Conservation (phyloP, 1,139 yeast species). For the Yamadazyma spencermartinsiae region DNA sequence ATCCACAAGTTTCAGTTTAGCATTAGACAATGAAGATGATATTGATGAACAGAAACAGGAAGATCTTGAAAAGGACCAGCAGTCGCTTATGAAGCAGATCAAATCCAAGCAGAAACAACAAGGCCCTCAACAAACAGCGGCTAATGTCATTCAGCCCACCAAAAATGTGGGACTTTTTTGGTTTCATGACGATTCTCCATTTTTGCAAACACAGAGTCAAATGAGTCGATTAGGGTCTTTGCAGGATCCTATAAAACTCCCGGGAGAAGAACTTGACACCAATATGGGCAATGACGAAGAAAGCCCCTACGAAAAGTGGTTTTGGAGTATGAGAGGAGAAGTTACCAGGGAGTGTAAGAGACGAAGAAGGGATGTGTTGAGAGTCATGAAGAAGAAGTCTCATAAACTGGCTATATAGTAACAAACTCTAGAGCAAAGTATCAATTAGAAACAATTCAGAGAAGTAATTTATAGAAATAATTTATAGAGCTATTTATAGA, state of each 20-base stretch:
- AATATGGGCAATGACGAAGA: constrained; percentile 38
- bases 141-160: constrained; percentile 11
- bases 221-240: constrained; percentile 54
- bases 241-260: constrained; percentile 29
- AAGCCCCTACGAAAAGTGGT: constrained; percentile 68
- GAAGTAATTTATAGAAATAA: too few relatives aligned
- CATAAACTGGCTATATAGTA: constrained; percentile 8
- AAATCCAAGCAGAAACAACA: constrained; percentile 28
- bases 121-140: neutral
- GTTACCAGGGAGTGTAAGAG: constrained; percentile 75
- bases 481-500: too few relatives aligned
- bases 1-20: constrained; percentile 29
- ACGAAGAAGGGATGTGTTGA: constrained; percentile 69
- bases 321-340: constrained; percentile 82
- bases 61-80: constrained; percentile 22
- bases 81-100: constrained; percentile 31
- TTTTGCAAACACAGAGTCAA: constrained; percentile 80
- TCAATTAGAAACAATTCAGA: too few relatives aligned
- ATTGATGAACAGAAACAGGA: constrained; percentile 26
- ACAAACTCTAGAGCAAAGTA: too few relatives aligned
- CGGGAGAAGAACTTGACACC: constrained; percentile 33
- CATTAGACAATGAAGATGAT: constrained; percentile 36
- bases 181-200: constrained; percentile 82
- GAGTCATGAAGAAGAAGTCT: constrained; percentile 53
- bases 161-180: constrained; percentile 65